These are phyloP conservation scores for Notholithocarpus densiflorus DNA, from an alignment of 306 rosid species.

Conservation along the genomic window DNA sequence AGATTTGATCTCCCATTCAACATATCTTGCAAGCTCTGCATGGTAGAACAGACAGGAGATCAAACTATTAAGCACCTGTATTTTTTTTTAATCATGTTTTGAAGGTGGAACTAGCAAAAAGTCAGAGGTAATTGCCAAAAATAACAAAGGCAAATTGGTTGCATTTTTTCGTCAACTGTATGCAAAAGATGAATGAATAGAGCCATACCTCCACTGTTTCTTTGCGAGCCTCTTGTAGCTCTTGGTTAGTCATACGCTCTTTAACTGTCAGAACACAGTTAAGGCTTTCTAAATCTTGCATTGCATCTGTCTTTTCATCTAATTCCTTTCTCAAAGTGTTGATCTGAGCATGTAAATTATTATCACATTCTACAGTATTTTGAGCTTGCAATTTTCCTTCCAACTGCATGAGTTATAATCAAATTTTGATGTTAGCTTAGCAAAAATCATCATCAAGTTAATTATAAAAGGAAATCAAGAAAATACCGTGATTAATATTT, in stretches of 20 bases:
- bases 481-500: background rate
- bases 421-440: background rate
- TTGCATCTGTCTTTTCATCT: conserved; percentile 24
- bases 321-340: conserved; percentile 13
- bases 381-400: conserved; percentile 3
- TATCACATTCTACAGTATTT: conserved; percentile 4
- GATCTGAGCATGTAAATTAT: conserved; percentile 14
- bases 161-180: no score
- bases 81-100: background rate
- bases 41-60: conserved; percentile 3
- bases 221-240: conserved; percentile 28
- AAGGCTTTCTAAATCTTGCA: conserved; percentile 16
- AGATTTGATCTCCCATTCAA: conserved; percentile 20
- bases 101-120: background rate
- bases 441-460: conserved; percentile 2
- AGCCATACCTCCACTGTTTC: conserved; percentile 24
- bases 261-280: conserved; percentile 9
- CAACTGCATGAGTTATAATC: conserved; percentile 19
- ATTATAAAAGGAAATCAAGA: background rate
- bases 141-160: background rate
- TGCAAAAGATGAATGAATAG: background rate
- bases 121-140: background rate
- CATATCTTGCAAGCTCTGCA: conserved; percentile 22
- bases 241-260: conserved; percentile 24
- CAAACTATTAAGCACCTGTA: conserved; percentile 1